Evolutionary conservation across 305 asterid genomes (phyloP).

Genomic region (Plantago coronopus): DNA sequence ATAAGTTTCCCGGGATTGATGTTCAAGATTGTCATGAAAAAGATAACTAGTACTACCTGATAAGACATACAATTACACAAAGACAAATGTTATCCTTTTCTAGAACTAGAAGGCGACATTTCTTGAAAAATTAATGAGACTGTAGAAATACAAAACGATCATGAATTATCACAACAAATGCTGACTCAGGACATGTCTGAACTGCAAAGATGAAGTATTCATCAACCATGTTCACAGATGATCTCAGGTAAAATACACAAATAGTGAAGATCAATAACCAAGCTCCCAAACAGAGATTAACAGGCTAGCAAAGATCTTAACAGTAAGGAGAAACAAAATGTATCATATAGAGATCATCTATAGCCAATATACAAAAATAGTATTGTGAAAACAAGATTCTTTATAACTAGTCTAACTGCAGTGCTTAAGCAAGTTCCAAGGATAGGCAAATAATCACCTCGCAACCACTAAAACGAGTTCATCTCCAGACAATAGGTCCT

Average conservation of each 20-base stretch:
- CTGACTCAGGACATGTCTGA: background rate
- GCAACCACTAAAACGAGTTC: conserved; percentile 68
- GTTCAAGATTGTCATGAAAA: background rate
- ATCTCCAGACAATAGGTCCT: conserved; percentile 93
- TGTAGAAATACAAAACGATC: background rate
- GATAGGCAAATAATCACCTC: conserved; percentile 36
- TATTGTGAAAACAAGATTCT: background rate
- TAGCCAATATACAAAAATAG: background rate
- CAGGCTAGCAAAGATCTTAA: background rate
- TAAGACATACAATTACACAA: too few species aligned
- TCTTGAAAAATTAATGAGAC: too few species aligned
- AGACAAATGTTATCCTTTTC: too few species aligned
- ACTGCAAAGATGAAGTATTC: conserved; percentile 4
- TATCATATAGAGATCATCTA: background rate
- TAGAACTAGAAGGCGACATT: too few species aligned
- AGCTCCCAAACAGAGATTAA: background rate
- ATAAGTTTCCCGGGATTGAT: background rate
- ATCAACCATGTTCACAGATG: background rate
- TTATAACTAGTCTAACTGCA: background rate
- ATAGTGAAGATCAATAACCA: background rate
- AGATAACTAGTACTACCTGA: too few species aligned
- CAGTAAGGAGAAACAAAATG: background rate
- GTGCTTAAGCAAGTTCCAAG: background rate
- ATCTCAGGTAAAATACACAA: background rate
- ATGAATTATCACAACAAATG: too few species aligned